A percentile compares a stretch with the other conserved stretches of the same genome.
These are phyloP conservation scores for Hypoxylon sp. DNA, from an alignment of 2,329 filamentous ascomycete genomes.

Conservation along the genomic window DNA sequence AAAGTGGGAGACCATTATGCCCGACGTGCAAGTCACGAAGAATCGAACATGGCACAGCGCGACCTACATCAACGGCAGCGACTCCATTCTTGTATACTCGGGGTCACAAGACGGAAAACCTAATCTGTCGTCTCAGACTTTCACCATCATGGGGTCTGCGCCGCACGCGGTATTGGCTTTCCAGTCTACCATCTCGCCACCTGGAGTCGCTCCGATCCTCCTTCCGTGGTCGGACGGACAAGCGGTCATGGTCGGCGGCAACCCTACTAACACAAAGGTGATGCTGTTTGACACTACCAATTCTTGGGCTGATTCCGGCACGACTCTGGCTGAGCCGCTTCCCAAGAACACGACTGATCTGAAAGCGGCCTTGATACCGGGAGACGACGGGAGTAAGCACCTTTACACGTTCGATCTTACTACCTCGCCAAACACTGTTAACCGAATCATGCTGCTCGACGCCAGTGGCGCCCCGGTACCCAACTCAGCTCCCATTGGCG, in stretches of 20 bases:
- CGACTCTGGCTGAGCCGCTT: slow-evolving; percentile 67
- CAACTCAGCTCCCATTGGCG: slow-evolving; percentile 53
- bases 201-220: slow-evolving; percentile 73
- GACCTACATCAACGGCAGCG: slow-evolving; percentile 73
- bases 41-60: slow-evolving; percentile 79
- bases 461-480: slow-evolving; percentile 63
- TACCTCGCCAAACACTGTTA: slow-evolving; percentile 76
- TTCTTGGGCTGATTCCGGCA: slow-evolving; percentile 74
- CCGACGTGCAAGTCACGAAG: slow-evolving; percentile 62
- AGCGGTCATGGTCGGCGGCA: slow-evolving; percentile 78
- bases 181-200: slow-evolving; percentile 64
- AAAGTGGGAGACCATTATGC: slow-evolving; percentile 59
- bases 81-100: slow-evolving; percentile 81
- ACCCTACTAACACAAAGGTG: slow-evolving; percentile 69
- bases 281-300: slow-evolving; percentile 71
- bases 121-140: slow-evolving; percentile 74
- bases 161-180: slow-evolving; percentile 71
- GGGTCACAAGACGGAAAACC: slow-evolving; percentile 70
- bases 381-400: slow-evolving; percentile 78
- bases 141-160: slow-evolving; percentile 70
- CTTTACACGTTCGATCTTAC: slow-evolving; percentile 81
- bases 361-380: slow-evolving; percentile 71
- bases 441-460: slow-evolving; percentile 71
- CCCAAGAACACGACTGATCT: slow-evolving; percentile 63
- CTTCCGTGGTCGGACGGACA: slow-evolving; percentile 76